phyloP scores from a whole-genome alignment of 805 yeast genomes.

The Nakazawaea ambrosiae region DNA sequence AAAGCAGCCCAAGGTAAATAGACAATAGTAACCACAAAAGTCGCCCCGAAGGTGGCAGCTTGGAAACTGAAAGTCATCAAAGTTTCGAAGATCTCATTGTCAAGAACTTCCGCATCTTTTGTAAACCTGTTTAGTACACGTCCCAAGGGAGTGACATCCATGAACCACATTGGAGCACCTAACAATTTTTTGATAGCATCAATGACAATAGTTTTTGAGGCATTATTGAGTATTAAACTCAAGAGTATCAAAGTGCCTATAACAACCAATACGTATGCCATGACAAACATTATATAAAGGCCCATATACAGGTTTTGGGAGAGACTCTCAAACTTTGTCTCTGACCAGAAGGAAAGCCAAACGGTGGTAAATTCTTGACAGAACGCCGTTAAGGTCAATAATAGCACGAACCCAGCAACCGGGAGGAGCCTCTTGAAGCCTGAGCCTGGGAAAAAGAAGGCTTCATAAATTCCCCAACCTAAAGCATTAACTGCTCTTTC shows the following conservation, averaged over 20 bases:
- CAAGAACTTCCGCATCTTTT: slow-evolving; percentile 77
- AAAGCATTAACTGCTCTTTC: slow-evolving; percentile 54
- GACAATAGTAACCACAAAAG: slow-evolving; percentile 55
- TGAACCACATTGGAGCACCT: slow-evolving; percentile 73
- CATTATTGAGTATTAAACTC: slow-evolving; percentile 41
- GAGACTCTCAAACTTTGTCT: slow-evolving; percentile 35
- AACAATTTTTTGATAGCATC: slow-evolving; percentile 52
- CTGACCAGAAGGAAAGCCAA: slow-evolving; percentile 83
- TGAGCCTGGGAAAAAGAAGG: slow-evolving; percentile 43
- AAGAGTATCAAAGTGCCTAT: slow-evolving; percentile 34
- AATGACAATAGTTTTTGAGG: slow-evolving; percentile 51
- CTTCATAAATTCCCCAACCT: slow-evolving; percentile 37
- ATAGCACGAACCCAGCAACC: slow-evolving; percentile 21
- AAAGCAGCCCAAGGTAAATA: slow-evolving; percentile 72
- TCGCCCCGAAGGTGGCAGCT: slow-evolving; percentile 48
- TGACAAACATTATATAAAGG: slow-evolving; percentile 53
- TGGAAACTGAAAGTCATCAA: slow-evolving; percentile 51
- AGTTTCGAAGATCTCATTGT: slow-evolving; percentile 71
- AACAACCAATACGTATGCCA: slow-evolving; percentile 38
- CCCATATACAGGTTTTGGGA: slow-evolving; percentile 62
- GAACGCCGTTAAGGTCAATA: slow-evolving; percentile 34
- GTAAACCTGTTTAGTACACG: slow-evolving; percentile 80
- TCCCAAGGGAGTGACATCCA: slow-evolving; percentile 85
- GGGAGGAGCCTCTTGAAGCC: slow-evolving; percentile 36
- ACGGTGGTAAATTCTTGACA: slow-evolving; percentile 55